phyloP scores from a whole-genome alignment of 73 alveolate species.

The Paramecium tetraurelia region DNA sequence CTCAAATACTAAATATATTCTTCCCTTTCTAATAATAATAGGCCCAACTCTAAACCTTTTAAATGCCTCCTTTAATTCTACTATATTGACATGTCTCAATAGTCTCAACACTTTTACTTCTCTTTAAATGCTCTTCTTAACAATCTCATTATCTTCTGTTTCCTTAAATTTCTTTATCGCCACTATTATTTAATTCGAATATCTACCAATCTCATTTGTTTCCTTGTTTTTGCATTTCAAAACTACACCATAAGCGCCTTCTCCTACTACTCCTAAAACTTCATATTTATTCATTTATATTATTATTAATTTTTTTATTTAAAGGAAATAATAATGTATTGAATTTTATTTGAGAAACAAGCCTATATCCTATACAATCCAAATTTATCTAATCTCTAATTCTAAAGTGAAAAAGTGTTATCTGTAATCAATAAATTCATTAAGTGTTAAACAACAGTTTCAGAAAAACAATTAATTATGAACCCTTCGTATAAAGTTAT shows the following conservation, averaged over 20 bases:
- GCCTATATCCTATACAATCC: too few species aligned
- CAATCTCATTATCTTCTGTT: constrained; percentile 80
- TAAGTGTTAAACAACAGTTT: too few species aligned
- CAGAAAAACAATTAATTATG: neutral
- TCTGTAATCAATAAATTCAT: neutral
- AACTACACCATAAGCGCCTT: constrained; percentile 95
- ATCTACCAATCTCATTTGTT: constrained; percentile 60
- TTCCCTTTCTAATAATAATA: constrained; percentile 9
- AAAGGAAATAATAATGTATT: neutral
- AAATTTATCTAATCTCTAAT: neutral
- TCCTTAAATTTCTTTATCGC: constrained; percentile 89
- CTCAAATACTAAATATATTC: constrained; percentile 81
- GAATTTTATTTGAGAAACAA: neutral
- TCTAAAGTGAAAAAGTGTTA: too few species aligned
- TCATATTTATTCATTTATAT: constrained; percentile 86
- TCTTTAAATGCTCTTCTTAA: constrained; percentile 75
- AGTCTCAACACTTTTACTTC: constrained; percentile 86
- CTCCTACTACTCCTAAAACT: constrained; percentile 91
- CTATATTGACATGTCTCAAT: constrained; percentile 82
- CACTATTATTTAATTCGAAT: constrained; percentile 31
- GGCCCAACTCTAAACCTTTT: constrained; percentile 41
- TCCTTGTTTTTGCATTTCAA: constrained; percentile 85
- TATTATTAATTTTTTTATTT: neutral
- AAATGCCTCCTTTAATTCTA: constrained; percentile 90
- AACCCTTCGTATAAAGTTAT: neutral